Conservation (phyloP, 257 asterid genomes). For the Henckelia pumila region DNA sequence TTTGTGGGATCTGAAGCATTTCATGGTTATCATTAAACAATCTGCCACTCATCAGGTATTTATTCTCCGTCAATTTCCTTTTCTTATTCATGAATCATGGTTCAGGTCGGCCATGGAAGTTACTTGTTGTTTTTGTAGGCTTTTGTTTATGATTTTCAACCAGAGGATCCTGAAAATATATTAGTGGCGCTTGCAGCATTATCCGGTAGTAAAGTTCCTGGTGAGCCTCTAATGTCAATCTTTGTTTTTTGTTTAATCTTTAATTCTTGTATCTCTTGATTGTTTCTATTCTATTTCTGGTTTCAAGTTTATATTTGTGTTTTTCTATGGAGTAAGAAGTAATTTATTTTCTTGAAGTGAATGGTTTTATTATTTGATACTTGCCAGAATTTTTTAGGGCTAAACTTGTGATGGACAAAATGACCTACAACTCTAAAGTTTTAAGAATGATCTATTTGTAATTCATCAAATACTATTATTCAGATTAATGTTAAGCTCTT, state of each 20-base stretch:
- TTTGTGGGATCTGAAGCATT: slow-evolving; percentile 61
- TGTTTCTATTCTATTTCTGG: neutral
- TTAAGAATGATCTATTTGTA: neutral
- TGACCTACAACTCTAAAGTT: no score
- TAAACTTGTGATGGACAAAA: no score
- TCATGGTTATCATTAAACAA: slow-evolving; percentile 67
- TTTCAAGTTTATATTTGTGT: no score
- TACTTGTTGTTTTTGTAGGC: slow-evolving; percentile 25
- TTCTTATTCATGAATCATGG: neutral
- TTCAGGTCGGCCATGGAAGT: no score
- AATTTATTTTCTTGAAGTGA: neutral
- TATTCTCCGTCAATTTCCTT: neutral
- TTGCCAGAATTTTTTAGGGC: no score
- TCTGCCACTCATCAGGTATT: slow-evolving; percentile 29
- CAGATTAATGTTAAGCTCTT: no score
- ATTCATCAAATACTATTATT: neutral
- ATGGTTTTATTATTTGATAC: neutral
- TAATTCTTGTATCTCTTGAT: neutral
- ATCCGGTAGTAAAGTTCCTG: slow-evolving; percentile 52
- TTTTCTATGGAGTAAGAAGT: neutral
- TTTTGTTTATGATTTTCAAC: slow-evolving; percentile 73
- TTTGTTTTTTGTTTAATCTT: no score
- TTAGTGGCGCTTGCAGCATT: slow-evolving; percentile 62
- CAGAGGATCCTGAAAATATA: slow-evolving; percentile 67
- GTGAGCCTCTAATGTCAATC: slow-evolving; percentile 26